phyloP scores from a whole-genome alignment of 495 filamentous ascomycete genomes.

The Xylaria telfairii region DNA sequence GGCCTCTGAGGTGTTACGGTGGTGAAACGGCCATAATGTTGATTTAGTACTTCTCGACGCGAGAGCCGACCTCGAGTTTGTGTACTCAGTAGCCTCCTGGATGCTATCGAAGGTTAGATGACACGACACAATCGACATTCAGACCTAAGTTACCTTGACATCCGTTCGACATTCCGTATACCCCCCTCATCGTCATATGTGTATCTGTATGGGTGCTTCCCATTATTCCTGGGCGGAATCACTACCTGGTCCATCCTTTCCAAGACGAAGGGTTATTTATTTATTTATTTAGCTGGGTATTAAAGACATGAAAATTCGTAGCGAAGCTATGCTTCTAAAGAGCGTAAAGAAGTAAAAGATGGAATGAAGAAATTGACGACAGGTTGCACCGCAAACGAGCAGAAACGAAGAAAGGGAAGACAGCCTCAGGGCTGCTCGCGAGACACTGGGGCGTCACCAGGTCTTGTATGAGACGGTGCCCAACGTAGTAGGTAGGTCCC shows the following conservation, averaged over 20 bases:
- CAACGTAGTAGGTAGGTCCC: background rate
- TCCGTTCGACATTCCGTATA: constrained; percentile 22
- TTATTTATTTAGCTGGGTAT: constrained; percentile 18
- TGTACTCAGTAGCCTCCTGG: constrained; percentile 27
- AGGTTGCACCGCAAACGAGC: constrained; percentile 25
- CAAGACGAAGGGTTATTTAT: background rate
- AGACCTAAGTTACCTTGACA: constrained; percentile 24
- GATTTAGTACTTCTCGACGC: constrained; percentile 30
- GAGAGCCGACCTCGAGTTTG: constrained; percentile 25
- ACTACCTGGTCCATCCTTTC: constrained; percentile 19
- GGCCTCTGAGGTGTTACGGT: constrained; percentile 33
- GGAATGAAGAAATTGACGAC: constrained; percentile 14
- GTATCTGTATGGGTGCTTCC: constrained; percentile 15
- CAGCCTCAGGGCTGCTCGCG: background rate
- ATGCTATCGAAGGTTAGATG: constrained; percentile 27
- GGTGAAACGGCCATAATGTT: constrained; percentile 39
- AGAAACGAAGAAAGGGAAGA: constrained; percentile 20
- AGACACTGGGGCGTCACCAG: constrained; percentile 9
- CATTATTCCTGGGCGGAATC: constrained; percentile 22
- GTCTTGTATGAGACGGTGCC: constrained; percentile 26
- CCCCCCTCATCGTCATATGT: constrained; percentile 23
- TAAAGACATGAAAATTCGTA: constrained; percentile 23
- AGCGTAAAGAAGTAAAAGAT: constrained; percentile 17
- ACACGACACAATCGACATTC: background rate
- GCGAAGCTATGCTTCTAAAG: constrained; percentile 20